Evolutionary conservation across 495 filamentous ascomycete genomes (phyloP).

Genomic region (Podospora didyma): DNA sequence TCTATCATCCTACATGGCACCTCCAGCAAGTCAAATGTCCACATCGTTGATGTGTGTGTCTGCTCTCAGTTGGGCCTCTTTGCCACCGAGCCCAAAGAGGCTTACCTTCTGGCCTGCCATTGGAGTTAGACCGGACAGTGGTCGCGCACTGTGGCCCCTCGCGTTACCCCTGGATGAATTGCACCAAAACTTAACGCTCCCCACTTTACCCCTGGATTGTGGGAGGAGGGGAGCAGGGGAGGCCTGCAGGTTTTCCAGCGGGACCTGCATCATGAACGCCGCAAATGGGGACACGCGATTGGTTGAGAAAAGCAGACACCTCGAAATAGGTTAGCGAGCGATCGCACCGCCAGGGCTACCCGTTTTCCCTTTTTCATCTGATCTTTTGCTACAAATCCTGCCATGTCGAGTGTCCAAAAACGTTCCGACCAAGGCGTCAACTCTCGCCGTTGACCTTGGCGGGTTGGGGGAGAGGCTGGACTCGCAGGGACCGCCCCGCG

Average conservation of each 20-base stretch:
- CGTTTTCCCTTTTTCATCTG: constrained; percentile 14
- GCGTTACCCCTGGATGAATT: background rate
- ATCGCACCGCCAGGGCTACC: constrained; percentile 6
- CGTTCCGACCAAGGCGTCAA: background rate
- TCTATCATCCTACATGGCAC: too few relatives aligned
- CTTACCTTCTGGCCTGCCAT: too few relatives aligned
- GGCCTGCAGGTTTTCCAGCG: constrained; percentile 6
- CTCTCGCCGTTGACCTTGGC: too few relatives aligned
- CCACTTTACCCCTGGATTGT: constrained; percentile 20
- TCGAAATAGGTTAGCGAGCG: constrained; percentile 17
- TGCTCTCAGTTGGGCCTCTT: too few relatives aligned
- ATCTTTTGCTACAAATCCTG: constrained; percentile 9
- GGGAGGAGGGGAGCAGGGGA: background rate
- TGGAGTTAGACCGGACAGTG: background rate
- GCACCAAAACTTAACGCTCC: constrained; percentile 1
- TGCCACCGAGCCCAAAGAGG: too few relatives aligned
- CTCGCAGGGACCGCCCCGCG: too few relatives aligned
- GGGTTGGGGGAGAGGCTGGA: too few relatives aligned
- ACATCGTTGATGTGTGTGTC: too few relatives aligned
- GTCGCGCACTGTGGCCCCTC: background rate
- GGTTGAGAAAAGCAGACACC: background rate
- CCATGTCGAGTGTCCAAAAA: background rate
- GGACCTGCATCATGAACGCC: constrained; percentile 11
- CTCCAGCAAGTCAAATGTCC: too few relatives aligned
- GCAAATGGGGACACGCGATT: constrained; percentile 2